Evolutionary conservation across 1,284 basidiomycete species (phyloP), one percentile per base, ranked within the genome.

Genomic region (Trametes versicolor): DNA sequence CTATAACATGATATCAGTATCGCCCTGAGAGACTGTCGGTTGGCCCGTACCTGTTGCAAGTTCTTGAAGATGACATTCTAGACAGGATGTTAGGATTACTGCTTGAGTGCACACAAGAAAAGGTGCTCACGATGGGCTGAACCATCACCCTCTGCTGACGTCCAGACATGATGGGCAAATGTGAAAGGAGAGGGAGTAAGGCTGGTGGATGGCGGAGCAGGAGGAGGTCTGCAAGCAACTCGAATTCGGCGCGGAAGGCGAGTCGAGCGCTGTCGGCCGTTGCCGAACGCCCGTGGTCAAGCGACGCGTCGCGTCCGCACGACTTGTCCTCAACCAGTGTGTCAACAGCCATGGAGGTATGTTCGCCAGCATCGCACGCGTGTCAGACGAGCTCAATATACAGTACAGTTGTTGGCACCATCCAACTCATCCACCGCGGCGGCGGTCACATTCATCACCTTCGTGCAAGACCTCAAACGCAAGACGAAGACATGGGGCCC

Each of bases 1-100:
- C 93, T 98, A 79, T 53, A 50, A 34, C 29, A 41, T 17, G 6
- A 54, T 25, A 59, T 67, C 63, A 72, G 67, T 60, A 49, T 39
- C 39, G 48, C 55, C 60, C 55, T 43, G 60, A 60, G 62, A 25
- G 15, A 47, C 36, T 39, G 41, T 25, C 13, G 45, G 52, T 23
- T 51, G 29, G 32, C 17, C 39, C 72, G 45, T 58, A 88, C 92
- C 82, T 92, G 90, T 80, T 99, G 98, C 56, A 99, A 84, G 82
- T 98, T 96, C 86, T 97, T 96, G 87, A 99, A 99, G 80, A 99
- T 98, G 72, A 99, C 95, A 85, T 99, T 99, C 96, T 97, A 74
- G 54, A 34, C 25, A 19, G 21, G 9, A n/a, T 32, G 50, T 62
- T 37, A 60, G 43, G 71, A 62, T 54, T 76, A 73, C 12, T 10